phyloP scores from a whole-genome alignment of 2,329 filamentous ascomycete species.

The Colletotrichum horii region DNA sequence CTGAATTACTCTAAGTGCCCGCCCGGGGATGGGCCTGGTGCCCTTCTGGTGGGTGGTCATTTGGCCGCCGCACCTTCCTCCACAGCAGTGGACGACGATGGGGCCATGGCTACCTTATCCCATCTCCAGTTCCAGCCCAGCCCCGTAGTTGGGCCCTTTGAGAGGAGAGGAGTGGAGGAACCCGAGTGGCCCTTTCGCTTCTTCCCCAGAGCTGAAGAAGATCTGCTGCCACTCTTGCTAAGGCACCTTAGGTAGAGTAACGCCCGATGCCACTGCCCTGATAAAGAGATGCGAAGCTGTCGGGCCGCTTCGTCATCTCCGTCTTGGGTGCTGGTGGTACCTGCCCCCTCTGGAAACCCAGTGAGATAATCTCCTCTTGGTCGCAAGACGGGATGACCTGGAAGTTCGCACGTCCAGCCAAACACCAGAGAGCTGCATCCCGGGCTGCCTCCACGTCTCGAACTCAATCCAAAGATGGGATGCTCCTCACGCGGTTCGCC shows the following conservation, averaged over 20 bases:
- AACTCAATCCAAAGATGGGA: slow-evolving; percentile 17
- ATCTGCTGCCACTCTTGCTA: not conserved
- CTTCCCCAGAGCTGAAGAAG: not conserved
- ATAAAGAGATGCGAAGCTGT: not conserved
- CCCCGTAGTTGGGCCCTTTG: not conserved
- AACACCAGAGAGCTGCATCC: not conserved
- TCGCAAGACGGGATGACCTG: not conserved
- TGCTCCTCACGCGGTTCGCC: not conserved
- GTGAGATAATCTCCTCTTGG: not conserved
- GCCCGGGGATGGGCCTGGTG: not conserved
- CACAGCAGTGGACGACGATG: not conserved
- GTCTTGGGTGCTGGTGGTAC: slow-evolving; percentile 6
- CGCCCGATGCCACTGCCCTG: not conserved
- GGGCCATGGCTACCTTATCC: slow-evolving; percentile 1
- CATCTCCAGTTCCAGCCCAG: slow-evolving; percentile 5
- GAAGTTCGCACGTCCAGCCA: not conserved
- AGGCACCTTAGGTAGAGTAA: too few species aligned
- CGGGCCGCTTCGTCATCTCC: slow-evolving; percentile 3
- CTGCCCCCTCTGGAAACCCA: slow-evolving; percentile 11
- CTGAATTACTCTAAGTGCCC: not conserved
- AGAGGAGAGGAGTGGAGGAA: not conserved
- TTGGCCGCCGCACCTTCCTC: not conserved
- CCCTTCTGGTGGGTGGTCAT: not conserved
- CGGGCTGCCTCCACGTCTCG: not conserved
- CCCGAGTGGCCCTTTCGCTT: not conserved